Evolutionary conservation across 768 basidiomycete species (phyloP), one percentile per base, ranked within the genome.

Genomic region (Termitomyces bulborhizus): DNA sequence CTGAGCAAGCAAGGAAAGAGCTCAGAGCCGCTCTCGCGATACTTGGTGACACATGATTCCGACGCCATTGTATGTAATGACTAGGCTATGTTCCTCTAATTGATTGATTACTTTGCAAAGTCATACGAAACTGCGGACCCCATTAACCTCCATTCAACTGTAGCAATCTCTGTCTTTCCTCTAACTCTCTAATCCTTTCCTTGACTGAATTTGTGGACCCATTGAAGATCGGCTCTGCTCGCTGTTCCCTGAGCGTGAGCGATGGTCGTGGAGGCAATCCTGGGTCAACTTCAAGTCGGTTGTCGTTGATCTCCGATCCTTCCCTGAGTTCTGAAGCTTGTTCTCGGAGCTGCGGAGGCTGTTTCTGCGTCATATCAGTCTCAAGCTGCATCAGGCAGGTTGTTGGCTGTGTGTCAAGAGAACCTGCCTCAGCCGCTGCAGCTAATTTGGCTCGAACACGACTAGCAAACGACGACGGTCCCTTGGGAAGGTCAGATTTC

Each of bases 1-100:
- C 78, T 9, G 88, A 89, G 59, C 89, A 90, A 62, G 96, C 96
- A 16, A 79, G 81, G 65, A 86, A 80, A 66, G 93, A 99, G 70
- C 70, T 99, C 60, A 77, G 81, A 60, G 76, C 80, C 36, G 96
- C 96, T 13, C 70, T 99, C 58, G 76, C 74, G 32, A 69, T 82
- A 34, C 73, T 93, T 21, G 88, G 83, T 24, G 84, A 74, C 4
- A 81, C 64, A 70, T 40, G 39, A 41, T 34, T 46, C 16, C 15
- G 13, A 34, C n/a, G 21, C 18, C 31, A 29, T 15, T 27, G 6
- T 41, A 43, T 52, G 51, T 43, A 6, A 24, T 16, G 44, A 32
- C 18, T 18, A 6, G 5, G n/a, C 27, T 26, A 29, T 37, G 49
- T 7, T 43, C 7, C 18, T 32, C 18, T 3, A 24, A 42, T 13